Base-by-base conservation (phyloP, 495 filamentous ascomycete species). In the Articulospora tetracladia region DNA sequence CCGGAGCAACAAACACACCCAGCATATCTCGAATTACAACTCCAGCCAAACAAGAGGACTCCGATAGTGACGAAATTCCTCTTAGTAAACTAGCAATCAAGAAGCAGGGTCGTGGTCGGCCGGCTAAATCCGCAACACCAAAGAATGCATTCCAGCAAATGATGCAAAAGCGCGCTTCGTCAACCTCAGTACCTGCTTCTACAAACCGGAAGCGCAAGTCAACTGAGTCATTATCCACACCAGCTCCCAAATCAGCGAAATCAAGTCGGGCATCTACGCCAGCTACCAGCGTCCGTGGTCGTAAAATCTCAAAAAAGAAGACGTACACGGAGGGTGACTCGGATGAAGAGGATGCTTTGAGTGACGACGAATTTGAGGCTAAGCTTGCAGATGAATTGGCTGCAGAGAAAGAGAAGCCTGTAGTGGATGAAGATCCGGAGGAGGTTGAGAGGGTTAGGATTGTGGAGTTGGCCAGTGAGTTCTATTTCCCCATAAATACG, bases 251-350 rank as follows among this genome's bases (percentile, higher is more conserved):
- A 64, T 93, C 88, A 56, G 72, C 81, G 2, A 94, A 86, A 69
- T 85, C 86, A 1, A 93, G 86, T 46, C 76, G 83, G 19, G 74
- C 81, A 32, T 88, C 89, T 0, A 93, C 90, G 0, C 90, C 92
- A 4, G 76, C 79, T 1, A 82, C 77, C 39, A 76, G 72, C 39
- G 69, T 71, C 23, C 77, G 78, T 15, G 74, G 80, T 26, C 27
- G 53, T 17, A 65, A 51, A 20, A 72, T 74, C 12, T 72, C 60
- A 66, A 75, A 69, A 61, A 72, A 77, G 74, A 55, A 77, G 73
- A 51, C 75, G 57, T 76, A 84, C 66, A 74, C 72, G 59, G 73
- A 76, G 53, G 64, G 82, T 66, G 71, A 88, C 24, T 66, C 73
- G 20, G 74, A 75, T 1, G 79, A 79, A 28, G 94, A 96, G 58